Base-by-base conservation (phyloP, 768 basidiomycete genomes). In the Dacryopinax primogenitus region DNA sequence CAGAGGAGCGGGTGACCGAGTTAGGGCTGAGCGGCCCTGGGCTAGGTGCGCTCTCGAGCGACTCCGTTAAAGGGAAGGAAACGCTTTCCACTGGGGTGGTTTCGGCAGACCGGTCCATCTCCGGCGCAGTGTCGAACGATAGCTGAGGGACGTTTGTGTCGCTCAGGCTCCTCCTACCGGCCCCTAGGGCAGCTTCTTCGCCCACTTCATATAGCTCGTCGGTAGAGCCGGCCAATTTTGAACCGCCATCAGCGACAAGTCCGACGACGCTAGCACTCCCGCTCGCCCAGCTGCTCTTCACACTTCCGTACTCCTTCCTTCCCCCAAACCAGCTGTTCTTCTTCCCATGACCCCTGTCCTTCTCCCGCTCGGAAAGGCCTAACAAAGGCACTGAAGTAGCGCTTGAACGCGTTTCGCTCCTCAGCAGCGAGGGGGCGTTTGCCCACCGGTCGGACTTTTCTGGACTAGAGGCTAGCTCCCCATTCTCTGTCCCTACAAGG, bases 271-370 rank as follows among this genome's bases (percentile, higher is more conserved):
- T 58, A 23, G 51, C 51, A 30, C 51, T 58, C 51, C 51, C 51
- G 51, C 51, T 58, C 51, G 51, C 51, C 51, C 51, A 58, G 51
- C 51, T 58, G 26, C 26, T 28, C 4, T 6, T 23, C 13, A 58
- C 51, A 30, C 32, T 18, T 6, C 30, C 30, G 26, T 58, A 28
- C 51, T 28, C 32, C 51, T 30, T 30, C 4, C 51, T 30, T 3
- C 3, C 51, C 11, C 51, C 51, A 21, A 58, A 58, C 51, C 51
- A 58, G 51, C 51, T 58, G 51, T 21, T 21, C 51, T 58, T 58
- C 51, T 58, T 58, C 51, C 51, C 51, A 30, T 58, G 51, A 13
- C 51, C 51, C 26, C 32, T 58, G 9, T 58, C 51, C 51, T 58
- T 21, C 18, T 58, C 21, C 51, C 51, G 26, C 30, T 11, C 51